Evolutionary conservation across 306 rosid genomes (phyloP).

Genomic region (Prunus mongolica): DNA sequence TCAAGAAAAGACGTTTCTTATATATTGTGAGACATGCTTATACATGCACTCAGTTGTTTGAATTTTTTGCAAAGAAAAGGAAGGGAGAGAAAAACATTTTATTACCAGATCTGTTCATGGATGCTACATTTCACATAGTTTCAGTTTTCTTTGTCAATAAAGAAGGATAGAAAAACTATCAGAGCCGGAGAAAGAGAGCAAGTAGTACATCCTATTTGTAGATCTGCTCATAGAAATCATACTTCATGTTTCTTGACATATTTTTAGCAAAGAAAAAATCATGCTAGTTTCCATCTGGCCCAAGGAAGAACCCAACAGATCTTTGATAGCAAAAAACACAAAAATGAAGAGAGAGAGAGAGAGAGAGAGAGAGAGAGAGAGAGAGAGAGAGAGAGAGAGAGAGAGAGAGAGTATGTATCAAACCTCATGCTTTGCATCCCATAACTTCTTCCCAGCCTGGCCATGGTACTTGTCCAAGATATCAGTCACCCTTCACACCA

Average conservation of each 20-base stretch:
- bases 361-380: not conserved
- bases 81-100: conserved; percentile 21
- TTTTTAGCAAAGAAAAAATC: conserved; percentile 35
- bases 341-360: not conserved
- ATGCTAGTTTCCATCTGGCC: not conserved
- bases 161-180: not conserved
- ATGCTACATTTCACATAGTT: conserved; percentile 30
- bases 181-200: not conserved
- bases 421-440: conserved; percentile 97
- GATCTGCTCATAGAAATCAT: conserved; percentile 51
- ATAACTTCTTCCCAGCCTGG: conserved; percentile 57
- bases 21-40: not conserved
- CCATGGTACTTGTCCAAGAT: conserved; percentile 67
- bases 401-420: no score
- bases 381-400: not conserved
- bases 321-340: not conserved
- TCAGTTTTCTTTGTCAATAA: conserved; percentile 23
- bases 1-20: conserved; percentile 12
- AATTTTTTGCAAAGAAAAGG: conserved; percentile 55
- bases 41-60: conserved; percentile 19
- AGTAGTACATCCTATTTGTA: conserved; percentile 42
- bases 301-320: conserved; percentile 18
- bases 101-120: conserved; percentile 54
- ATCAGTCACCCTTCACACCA: conserved; percentile 48
- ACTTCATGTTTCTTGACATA: conserved; percentile 38